Percentiles rank a stretch among this genome's conserved stretches.
These are phyloP conservation scores for Hortaea werneckii DNA, from an alignment of 2,329 filamentous ascomycete species.

Conservation along the genomic window DNA sequence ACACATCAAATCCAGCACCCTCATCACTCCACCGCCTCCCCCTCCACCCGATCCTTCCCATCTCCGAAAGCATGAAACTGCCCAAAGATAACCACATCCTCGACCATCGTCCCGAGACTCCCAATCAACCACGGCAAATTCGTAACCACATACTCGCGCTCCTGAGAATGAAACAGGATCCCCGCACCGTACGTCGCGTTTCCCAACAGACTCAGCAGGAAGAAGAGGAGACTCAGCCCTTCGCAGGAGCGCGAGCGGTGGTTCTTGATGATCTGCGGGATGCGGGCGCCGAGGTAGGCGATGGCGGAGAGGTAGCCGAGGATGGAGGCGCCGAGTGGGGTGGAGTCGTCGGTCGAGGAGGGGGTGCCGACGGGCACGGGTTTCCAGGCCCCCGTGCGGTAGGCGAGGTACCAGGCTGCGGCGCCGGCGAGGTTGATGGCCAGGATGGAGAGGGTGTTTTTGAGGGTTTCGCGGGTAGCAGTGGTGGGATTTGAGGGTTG, in stretches of 20 bases:
- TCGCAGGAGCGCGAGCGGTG: slow-evolving; percentile 82
- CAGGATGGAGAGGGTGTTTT: slow-evolving; percentile 41
- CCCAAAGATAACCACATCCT: slow-evolving; percentile 80
- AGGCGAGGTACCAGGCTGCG: slow-evolving; percentile 61
- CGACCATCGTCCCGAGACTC: slow-evolving; percentile 81
- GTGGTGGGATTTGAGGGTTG: neutral
- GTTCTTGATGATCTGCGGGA: slow-evolving; percentile 95
- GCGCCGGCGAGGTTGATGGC: slow-evolving; percentile 35
- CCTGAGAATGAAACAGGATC: slow-evolving; percentile 78
- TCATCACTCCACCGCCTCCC: no score
- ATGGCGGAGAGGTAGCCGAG: slow-evolving; percentile 79
- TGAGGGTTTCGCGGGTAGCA: slow-evolving; percentile 36
- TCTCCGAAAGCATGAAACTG: slow-evolving; percentile 79
- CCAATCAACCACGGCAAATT: slow-evolving; percentile 91
- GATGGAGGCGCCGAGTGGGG: slow-evolving; percentile 59
- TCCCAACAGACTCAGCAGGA: slow-evolving; percentile 80
- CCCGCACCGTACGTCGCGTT: slow-evolving; percentile 88
- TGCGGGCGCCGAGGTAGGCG: slow-evolving; percentile 78
- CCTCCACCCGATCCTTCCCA: slow-evolving; percentile 12
- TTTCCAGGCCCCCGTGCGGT: slow-evolving; percentile 72
- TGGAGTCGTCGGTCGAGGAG: no score
- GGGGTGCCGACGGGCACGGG: slow-evolving; percentile 32
- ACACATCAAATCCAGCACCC: no score
- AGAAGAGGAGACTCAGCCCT: slow-evolving; percentile 85
- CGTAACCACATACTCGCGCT: slow-evolving; percentile 68